phyloP scores from a whole-genome alignment of 352 stramenopile species.

The Phytopythium oedochilum region DNA sequence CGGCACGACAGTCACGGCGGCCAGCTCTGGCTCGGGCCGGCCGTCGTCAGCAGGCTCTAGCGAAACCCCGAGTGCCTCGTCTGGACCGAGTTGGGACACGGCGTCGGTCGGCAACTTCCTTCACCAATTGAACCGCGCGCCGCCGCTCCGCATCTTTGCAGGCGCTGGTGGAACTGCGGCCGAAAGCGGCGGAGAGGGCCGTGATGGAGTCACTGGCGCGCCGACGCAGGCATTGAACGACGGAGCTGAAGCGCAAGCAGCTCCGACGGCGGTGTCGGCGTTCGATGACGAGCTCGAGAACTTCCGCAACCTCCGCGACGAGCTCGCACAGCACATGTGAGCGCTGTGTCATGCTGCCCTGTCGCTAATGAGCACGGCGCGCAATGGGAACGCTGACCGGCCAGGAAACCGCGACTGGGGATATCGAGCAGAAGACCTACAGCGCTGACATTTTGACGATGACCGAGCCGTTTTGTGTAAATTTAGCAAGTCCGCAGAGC shows the following conservation, averaged over 20 bases:
- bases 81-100: constrained; percentile 28
- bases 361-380: neutral
- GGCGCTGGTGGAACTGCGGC: neutral
- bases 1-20: constrained; percentile 43
- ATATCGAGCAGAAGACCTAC: neutral
- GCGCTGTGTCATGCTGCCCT: neutral
- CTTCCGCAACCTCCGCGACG: constrained; percentile 64
- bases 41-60: constrained; percentile 14
- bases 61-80: constrained; percentile 9
- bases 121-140: constrained; percentile 75
- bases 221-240: neutral
- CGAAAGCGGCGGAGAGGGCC: neutral
- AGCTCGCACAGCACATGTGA: constrained; percentile 41
- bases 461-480: constrained; percentile 4
- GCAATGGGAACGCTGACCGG: neutral
- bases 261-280: constrained; percentile 12
- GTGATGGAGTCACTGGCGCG: neutral
- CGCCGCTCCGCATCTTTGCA: constrained; percentile 38
- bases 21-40: constrained; percentile 21
- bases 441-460: neutral
- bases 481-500: constrained; percentile 3
- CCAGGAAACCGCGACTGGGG: neutral
- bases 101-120: constrained; percentile 74
- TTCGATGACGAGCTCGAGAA: constrained; percentile 78
- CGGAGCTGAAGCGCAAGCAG: constrained; percentile 1